Conservation (phyloP, 169 alveolate species). For the Toxoplasma gondii region DNA sequence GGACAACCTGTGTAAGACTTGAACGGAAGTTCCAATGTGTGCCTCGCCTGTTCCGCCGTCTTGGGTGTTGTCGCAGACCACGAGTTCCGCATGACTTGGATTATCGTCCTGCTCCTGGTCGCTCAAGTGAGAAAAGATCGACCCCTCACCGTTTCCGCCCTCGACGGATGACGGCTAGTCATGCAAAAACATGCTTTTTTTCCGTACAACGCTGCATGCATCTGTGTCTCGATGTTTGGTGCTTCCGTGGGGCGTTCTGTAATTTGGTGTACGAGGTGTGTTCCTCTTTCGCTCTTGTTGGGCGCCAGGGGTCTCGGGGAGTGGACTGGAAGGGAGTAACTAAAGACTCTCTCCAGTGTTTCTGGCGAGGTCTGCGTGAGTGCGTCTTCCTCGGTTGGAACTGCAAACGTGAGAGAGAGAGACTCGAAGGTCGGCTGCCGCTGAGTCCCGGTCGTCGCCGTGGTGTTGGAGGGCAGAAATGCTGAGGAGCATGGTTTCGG, state of each 20-base stretch:
- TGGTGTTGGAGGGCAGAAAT: neutral
- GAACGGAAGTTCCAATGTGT: neutral
- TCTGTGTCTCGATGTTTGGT: neutral
- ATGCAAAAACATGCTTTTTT: neutral
- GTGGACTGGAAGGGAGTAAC: no score
- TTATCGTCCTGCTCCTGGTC: slow-evolving; percentile 19
- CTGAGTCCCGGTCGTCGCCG: neutral
- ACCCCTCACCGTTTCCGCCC: no score
- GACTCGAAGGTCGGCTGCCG: no score
- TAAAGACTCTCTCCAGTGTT: no score
- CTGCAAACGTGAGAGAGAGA: no score
- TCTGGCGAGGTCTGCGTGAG: no score
- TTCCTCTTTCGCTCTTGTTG: no score
- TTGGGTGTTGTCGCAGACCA: neutral
- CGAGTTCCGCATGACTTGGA: slow-evolving; percentile 55
- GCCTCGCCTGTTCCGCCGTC: neutral
- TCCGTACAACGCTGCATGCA: neutral
- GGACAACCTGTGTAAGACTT: neutral
- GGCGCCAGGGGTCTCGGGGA: no score
- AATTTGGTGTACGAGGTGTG: no score
- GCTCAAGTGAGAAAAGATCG: slow-evolving; percentile 1
- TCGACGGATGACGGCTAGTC: neutral
- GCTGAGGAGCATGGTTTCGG: neutral
- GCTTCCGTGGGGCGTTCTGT: no score
- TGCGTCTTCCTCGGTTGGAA: no score